Percentiles rank a stretch among this genome's conserved stretches.
Conservation (phyloP, 345 rosid genomes). For the Linum tenue region DNA sequence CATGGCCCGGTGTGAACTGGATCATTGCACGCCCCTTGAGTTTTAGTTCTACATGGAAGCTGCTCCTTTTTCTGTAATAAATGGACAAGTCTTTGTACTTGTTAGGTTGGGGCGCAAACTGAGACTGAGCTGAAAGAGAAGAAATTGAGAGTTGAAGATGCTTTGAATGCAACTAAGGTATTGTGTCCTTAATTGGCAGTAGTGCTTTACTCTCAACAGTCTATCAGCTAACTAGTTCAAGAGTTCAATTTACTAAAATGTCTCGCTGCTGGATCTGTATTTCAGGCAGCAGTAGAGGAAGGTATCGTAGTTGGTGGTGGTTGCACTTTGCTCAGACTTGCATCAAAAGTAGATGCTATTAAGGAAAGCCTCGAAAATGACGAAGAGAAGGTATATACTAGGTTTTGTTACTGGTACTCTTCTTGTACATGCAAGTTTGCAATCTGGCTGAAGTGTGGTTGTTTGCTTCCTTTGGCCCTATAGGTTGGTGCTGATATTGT, state of each 20-base stretch:
- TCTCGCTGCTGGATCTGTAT: background rate
- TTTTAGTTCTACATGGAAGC: no score
- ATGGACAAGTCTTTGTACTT: background rate
- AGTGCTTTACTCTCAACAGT: no score
- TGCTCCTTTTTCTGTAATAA: no score
- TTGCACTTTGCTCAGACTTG: constrained; percentile 10
- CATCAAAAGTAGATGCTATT: constrained; percentile 19
- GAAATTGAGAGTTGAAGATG: constrained; percentile 12
- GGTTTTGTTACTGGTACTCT: no score
- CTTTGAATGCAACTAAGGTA: constrained; percentile 12
- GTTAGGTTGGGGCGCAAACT: constrained; percentile 11
- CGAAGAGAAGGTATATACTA: constrained; percentile 60
- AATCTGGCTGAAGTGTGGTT: background rate
- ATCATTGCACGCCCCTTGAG: background rate
- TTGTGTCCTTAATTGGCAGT: background rate
- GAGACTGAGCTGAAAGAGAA: constrained; percentile 11
- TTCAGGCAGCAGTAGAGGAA: constrained; percentile 7
- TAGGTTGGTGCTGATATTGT: constrained; percentile 11
- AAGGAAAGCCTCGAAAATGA: constrained; percentile 66
- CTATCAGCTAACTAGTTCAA: background rate
- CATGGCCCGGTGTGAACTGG: background rate
- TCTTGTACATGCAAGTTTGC: no score
- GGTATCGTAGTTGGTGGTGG: constrained; percentile 14
- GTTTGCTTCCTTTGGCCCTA: background rate
- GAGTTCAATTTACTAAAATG: background rate